phyloP scores from a whole-genome alignment of 768 basidiomycete species.

The Lactarius indigo region DNA sequence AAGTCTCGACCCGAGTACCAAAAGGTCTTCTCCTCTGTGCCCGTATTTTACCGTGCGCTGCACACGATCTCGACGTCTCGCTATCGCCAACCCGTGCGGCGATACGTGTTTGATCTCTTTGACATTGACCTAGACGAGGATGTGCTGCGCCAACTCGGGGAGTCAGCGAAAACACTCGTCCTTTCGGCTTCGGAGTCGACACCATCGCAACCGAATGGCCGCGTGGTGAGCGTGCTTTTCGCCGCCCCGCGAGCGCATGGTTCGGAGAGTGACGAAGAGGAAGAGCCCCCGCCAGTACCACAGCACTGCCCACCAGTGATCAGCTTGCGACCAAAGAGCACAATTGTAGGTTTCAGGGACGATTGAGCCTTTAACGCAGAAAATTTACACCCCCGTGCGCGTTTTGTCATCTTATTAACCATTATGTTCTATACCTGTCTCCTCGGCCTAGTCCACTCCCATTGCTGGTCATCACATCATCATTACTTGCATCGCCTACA shows the following conservation, averaged over 20 bases:
- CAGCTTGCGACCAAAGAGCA: slow-evolving; percentile 24
- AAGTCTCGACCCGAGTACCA: slow-evolving; percentile 76
- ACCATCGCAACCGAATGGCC: slow-evolving; percentile 1
- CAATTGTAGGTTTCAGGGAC: slow-evolving; percentile 23
- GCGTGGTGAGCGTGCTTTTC: slow-evolving; percentile 25
- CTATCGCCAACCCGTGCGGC: slow-evolving; percentile 87
- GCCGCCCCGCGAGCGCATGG: slow-evolving; percentile 22
- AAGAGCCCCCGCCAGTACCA: slow-evolving; percentile 10
- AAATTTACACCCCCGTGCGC: background rate
- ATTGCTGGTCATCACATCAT: background rate
- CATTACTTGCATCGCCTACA: slow-evolving; percentile 3
- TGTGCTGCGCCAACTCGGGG: slow-evolving; percentile 51
- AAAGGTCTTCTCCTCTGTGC: slow-evolving; percentile 69
- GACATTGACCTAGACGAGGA: slow-evolving; percentile 71
- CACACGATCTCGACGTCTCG: slow-evolving; percentile 86
- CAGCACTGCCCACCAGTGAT: slow-evolving; percentile 19
- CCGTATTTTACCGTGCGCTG: slow-evolving; percentile 79
- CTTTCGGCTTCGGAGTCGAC: slow-evolving; percentile 36
- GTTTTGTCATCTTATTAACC: background rate
- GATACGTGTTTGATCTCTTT: slow-evolving; percentile 92
- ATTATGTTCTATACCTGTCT: background rate
- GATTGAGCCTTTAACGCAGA: slow-evolving; percentile 8
- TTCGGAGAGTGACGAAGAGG: slow-evolving; percentile 26
- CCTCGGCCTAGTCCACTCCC: background rate
- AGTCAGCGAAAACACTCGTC: slow-evolving; percentile 45